Conservation (phyloP, 148 eudicot genomes). For the Amaranthus hypochondriacus region DNA sequence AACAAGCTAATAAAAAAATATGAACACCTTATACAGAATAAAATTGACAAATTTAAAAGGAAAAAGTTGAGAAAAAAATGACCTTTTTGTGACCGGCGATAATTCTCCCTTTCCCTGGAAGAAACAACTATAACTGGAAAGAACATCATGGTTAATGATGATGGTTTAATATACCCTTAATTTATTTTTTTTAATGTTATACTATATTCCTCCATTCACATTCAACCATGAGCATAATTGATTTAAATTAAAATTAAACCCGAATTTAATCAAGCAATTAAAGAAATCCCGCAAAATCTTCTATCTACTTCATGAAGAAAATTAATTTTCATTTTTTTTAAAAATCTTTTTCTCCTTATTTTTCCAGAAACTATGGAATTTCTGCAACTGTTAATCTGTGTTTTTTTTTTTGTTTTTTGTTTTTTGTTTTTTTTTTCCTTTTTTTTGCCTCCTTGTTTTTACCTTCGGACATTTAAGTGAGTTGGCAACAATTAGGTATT, state of each 20-base stretch:
- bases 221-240: background rate
- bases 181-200: background rate
- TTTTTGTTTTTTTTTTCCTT: background rate
- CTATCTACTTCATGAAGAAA: background rate
- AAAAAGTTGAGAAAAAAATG: background rate
- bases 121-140: slow-evolving; percentile 28
- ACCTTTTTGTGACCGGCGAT: slow-evolving; percentile 18
- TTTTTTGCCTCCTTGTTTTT: background rate
- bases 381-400: background rate
- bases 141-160: slow-evolving; percentile 28
- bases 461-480: background rate
- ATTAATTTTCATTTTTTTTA: background rate
- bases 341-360: background rate
- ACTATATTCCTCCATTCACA: background rate
- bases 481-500: background rate
- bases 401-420: background rate
- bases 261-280: background rate
- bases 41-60: background rate
- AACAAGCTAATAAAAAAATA: background rate
- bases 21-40: background rate
- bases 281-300: slow-evolving; percentile 25
- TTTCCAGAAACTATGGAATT: background rate
- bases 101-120: slow-evolving; percentile 11
- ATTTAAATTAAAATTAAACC: background rate
- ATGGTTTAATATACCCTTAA: background rate